Evolutionary conservation across 2,329 filamentous ascomycete genomes (phyloP).

Genomic region (Pleurostoma richardsiae): DNA sequence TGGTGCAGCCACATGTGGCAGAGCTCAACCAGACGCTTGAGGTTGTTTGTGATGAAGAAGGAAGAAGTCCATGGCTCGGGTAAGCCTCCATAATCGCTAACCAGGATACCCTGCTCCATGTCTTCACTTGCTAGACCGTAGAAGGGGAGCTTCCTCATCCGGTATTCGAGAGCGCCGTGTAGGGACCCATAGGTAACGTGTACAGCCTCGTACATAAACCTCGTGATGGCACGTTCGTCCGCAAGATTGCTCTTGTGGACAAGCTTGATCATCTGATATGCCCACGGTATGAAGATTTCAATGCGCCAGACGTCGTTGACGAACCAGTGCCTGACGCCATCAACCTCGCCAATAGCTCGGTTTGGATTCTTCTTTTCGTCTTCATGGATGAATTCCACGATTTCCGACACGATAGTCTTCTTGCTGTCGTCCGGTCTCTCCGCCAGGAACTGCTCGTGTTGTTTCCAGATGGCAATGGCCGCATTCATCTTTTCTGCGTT

Average conservation of each 20-base stretch:
- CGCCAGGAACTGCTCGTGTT: conserved; percentile 66
- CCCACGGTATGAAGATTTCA: conserved; percentile 73
- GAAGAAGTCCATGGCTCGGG: conserved; percentile 84
- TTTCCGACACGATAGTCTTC: conserved; percentile 66
- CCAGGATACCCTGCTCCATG: conserved; percentile 60
- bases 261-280: conserved; percentile 70
- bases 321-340: conserved; percentile 83
- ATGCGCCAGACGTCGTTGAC: conserved; percentile 68
- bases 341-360: conserved; percentile 63
- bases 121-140: conserved; percentile 71
- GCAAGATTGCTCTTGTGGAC: conserved; percentile 58
- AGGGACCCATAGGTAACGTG: conserved; percentile 65
- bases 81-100: conserved; percentile 61
- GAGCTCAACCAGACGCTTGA: conserved; percentile 55
- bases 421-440: conserved; percentile 55
- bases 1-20: conserved; percentile 50
- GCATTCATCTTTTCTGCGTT: conserved; percentile 87
- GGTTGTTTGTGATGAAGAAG: conserved; percentile 54
- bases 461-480: conserved; percentile 72
- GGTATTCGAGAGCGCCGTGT: conserved; percentile 63
- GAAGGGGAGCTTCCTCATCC: conserved; percentile 59
- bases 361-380: conserved; percentile 67
- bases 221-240: conserved; percentile 48
- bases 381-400: conserved; percentile 72
- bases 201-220: conserved; percentile 62